Evolutionary conservation across 345 rosid genomes (phyloP).

Genomic region (Hypericum androsaemum): DNA sequence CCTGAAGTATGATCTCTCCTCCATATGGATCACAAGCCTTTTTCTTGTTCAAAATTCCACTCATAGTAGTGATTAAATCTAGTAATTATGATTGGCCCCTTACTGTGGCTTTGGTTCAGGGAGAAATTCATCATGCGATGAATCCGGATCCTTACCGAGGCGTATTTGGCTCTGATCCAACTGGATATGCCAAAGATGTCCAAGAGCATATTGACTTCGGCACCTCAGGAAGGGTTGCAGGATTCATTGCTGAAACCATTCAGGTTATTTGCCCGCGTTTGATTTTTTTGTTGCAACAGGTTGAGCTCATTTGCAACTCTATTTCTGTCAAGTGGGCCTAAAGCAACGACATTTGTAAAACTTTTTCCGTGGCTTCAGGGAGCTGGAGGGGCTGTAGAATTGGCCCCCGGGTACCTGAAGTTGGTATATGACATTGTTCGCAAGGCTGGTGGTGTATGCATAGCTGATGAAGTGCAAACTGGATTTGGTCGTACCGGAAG

Average conservation of each 20-base stretch:
- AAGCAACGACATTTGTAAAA: not conserved
- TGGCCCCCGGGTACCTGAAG: slow-evolving; percentile 88
- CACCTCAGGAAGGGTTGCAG: slow-evolving; percentile 82
- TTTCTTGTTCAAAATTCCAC: too few species aligned
- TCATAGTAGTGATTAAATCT: too few species aligned
- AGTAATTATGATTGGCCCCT: not conserved
- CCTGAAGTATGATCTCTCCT: too few species aligned
- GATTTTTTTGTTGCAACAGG: not conserved
- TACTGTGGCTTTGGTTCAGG: slow-evolving; percentile 33
- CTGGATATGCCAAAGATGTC: slow-evolving; percentile 71
- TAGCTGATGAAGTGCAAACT: slow-evolving; percentile 94
- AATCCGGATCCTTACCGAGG: slow-evolving; percentile 93
- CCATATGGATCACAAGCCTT: too few species aligned
- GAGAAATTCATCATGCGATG: slow-evolving; percentile 81
- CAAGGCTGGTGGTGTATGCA: slow-evolving; percentile 85
- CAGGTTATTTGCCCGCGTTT: slow-evolving; percentile 37
- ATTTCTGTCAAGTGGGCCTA: slow-evolving; percentile 7
- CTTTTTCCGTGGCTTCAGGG: slow-evolving; percentile 34
- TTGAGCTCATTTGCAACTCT: not conserved
- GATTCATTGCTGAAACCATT: slow-evolving; percentile 87
- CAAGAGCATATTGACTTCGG: slow-evolving; percentile 91
- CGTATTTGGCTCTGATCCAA: slow-evolving; percentile 69
- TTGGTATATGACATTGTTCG: slow-evolving; percentile 67
- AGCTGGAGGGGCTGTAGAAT: slow-evolving; percentile 90
- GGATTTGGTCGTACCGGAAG: slow-evolving; percentile 94